Base-by-base conservation (phyloP, 139 green algal genomes). In the Chlamydomonas asymmetrica region DNA sequence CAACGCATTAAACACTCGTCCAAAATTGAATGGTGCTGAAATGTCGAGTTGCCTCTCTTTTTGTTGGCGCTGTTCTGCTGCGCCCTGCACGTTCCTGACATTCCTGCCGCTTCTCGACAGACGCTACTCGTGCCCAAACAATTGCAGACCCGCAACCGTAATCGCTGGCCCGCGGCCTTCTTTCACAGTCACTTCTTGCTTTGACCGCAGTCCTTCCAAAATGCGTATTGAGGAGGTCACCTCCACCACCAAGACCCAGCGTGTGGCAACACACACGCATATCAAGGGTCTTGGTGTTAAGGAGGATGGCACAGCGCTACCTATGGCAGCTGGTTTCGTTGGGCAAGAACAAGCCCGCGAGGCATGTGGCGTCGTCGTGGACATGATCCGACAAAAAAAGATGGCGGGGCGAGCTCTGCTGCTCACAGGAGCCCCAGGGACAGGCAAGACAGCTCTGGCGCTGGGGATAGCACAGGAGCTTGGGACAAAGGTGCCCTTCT, bases 331-430 rank as follows among this genome's bases (percentile, higher is more conserved):
- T 0, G 96, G 96, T 13, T 99, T 98, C 73, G 94, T 99, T 3
- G 96, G 96, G 3, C 95, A 98, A 75, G 95, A 98, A 79, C 76
- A 93, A 54, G 94, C 95, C 0, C 88, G 96, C 1, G 96, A 98
- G 74, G 96, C 96, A 25, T 98, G 93, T 52, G 96, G 96, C 7
- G 80, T 99, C 2, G 92, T 98, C n/a, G 95, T 98, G 34, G 96
- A 98, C 72, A 98, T 99, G 93, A 99, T 99, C 85, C 71, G 85
- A 22, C 85, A 94, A 50, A 98, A 98, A 86, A 98, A 98, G 82
- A 99, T 99, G 97, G 96, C 96, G 3, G 93, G 93, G 5, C 84
- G 95, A 0, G 96, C 97, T 18, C 85, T 99, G 68, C 85, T 99
- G 65, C 84, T 99, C 54, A 93, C 96, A 29, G 96, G 97, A 25